Base-by-base conservation (phyloP, 2,329 filamentous ascomycete genomes). In the Cephalotrichum gorgonifer region DNA sequence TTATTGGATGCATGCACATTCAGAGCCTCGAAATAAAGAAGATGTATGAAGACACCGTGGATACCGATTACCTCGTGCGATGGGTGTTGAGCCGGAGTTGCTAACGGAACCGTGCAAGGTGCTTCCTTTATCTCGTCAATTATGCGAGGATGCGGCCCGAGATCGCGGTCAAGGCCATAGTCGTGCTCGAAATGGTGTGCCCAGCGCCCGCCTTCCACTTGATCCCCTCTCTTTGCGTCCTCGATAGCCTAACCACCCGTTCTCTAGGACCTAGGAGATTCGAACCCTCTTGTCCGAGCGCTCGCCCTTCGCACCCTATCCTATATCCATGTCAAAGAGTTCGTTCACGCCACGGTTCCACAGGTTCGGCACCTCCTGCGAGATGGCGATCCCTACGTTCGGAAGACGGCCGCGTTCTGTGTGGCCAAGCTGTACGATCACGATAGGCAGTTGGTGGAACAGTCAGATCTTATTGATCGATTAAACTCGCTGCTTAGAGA, bases 391-490 rank as follows among this genome's bases (percentile, higher is more conserved):
- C 91, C 93, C 2, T 98, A 98, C 62, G 93, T 98, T 25, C 88
- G 93, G 56, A 98, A 98, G 67, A 97, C 93, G 3, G 91, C 93
- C 3, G 90, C 91, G 3, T 95, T 94, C 64, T 94, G 87, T 59
- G 93, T 98, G 41, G 91, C 93, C 28, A 98, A 98, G 69, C 77
- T 98, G 39, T 98, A 98, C 68, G 93, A 98, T 60, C 93, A 98
- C 62, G 91, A 98, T 67, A 83, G 83, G 63, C 78, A 85, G 57
- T 80, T 95, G 69, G 89, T 98, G 4, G 93, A 98, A 68, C 75
- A 73, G 43, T 95, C 90, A 17, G 89, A 95, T 63, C 73, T 98
- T 46, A 97, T 98, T 57, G 90, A 96, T 61, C 79, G 85, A 53
- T 74, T 98, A 43, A 98, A 98, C 66, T 74, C 79, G 41, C 85